These are phyloP conservation scores for Pseudodiploospora longispora DNA, from an alignment of 2,329 filamentous ascomycete species.

Conservation along the genomic window DNA sequence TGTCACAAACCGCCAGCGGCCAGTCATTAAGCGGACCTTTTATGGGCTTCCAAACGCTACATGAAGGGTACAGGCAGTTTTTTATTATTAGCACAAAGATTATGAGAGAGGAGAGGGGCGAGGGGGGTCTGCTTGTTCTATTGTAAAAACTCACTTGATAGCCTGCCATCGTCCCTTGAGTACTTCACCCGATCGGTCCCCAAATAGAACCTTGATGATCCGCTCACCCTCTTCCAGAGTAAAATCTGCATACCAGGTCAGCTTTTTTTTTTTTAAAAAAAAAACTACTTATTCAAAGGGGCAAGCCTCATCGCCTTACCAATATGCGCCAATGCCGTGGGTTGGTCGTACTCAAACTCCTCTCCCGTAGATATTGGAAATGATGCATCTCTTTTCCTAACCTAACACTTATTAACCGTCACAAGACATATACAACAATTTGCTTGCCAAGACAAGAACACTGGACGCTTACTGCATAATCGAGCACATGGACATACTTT, in stretches of 20 bases:
- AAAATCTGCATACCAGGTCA: neutral
- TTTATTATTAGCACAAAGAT: neutral
- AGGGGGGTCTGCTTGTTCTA: too few species aligned
- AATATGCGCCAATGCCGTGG: neutral
- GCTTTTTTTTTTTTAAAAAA: too few species aligned
- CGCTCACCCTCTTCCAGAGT: conserved; percentile 1
- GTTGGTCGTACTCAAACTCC: conserved; percentile 1
- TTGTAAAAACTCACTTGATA: neutral
- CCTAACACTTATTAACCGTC: neutral
- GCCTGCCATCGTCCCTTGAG: conserved; percentile 1
- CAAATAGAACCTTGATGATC: neutral
- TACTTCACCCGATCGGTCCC: neutral
- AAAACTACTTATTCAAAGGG: too few species aligned
- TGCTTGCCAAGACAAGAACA: too few species aligned
- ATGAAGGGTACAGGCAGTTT: neutral
- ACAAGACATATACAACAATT: neutral
- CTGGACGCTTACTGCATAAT: neutral
- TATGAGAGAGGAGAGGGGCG: too few species aligned
- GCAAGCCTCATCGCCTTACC: too few species aligned
- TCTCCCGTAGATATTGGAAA: neutral
- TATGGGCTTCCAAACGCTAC: conserved; percentile 1
- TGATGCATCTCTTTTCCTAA: neutral
- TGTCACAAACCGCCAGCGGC: neutral
- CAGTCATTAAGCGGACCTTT: neutral
- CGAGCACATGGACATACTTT: conserved; percentile 2